Conservation (phyloP, 306 rosid species). For the Styphnolobium japonicum region DNA sequence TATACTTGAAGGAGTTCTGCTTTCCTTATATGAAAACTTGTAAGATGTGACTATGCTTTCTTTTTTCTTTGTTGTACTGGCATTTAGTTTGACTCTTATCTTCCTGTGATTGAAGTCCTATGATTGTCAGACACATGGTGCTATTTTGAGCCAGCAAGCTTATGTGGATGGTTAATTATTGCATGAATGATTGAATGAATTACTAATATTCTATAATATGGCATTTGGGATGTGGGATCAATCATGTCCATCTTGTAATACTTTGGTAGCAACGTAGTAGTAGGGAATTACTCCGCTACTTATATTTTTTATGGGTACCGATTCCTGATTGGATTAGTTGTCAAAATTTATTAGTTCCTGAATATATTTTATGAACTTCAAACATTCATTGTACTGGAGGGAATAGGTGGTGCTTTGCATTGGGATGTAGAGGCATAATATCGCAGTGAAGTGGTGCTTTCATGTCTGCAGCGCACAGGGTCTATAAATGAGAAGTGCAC, state of each 20-base stretch:
- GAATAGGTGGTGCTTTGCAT: conserved; percentile 2
- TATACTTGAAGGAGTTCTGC: conserved; percentile 33
- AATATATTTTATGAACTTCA: too few species aligned
- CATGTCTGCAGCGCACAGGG: neutral
- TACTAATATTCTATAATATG: conserved; percentile 17
- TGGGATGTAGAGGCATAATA: conserved; percentile 5
- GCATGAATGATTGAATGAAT: conserved; percentile 27
- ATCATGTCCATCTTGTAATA: neutral
- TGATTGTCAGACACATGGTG: conserved; percentile 25
- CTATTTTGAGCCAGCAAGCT: conserved; percentile 7
- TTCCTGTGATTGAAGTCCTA: conserved; percentile 11
- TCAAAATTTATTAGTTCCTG: too few species aligned
- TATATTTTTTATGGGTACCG: too few species aligned
- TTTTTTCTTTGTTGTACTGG: conserved; percentile 22
- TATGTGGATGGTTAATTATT: conserved; percentile 12
- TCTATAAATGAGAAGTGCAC: conserved; percentile 25
- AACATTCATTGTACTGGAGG: too few species aligned
- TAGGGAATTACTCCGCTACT: too few species aligned
- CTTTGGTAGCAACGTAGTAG: neutral
- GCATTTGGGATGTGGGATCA: neutral
- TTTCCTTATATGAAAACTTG: conserved; percentile 26
- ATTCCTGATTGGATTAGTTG: too few species aligned
- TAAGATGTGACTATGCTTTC: conserved; percentile 18
- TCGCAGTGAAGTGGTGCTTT: conserved; percentile 37
- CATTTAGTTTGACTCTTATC: conserved; percentile 9